A percentile compares a stretch with the other conserved stretches of the same genome.
phyloP scores from a whole-genome alignment of 768 basidiomycete genomes.

The Suillus tomentosus region DNA sequence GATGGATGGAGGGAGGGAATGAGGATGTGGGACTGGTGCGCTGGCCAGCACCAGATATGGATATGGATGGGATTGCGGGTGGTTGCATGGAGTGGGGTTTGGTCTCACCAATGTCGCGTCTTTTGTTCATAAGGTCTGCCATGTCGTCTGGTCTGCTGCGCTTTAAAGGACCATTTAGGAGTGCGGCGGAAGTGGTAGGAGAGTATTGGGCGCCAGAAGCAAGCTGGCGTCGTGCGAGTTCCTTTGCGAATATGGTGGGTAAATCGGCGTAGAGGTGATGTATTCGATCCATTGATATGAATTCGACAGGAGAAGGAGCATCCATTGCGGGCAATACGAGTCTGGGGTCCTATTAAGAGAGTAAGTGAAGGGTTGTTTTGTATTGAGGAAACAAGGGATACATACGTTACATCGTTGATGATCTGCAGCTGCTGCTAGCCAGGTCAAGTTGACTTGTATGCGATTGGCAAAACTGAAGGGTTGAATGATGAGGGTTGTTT shows the following conservation, averaged over 20 bases:
- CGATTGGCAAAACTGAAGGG: conserved; percentile 55
- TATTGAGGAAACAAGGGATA: conserved; percentile 14
- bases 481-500: conserved; percentile 18
- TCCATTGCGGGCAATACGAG: conserved; percentile 60
- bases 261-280: conserved; percentile 64
- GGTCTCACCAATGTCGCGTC: conserved; percentile 69
- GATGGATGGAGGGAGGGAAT: conserved; percentile 23
- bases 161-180: conserved; percentile 46
- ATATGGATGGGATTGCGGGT: conserved; percentile 36
- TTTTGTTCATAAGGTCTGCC: conserved; percentile 53
- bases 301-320: conserved; percentile 52
- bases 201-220: conserved; percentile 25
- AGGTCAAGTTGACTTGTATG: conserved; percentile 70
- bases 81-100: conserved; percentile 50
- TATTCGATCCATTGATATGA: conserved; percentile 58
- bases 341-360: conserved; percentile 32
- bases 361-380: conserved; percentile 2
- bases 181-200: conserved; percentile 20
- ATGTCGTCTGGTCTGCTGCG: conserved; percentile 62
- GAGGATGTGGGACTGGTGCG: conserved; percentile 26
- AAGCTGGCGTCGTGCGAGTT: conserved; percentile 49
- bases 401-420: conserved; percentile 50
- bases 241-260: conserved; percentile 61
- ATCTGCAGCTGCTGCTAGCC: conserved; percentile 72
- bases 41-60: conserved; percentile 18